Evolutionary conservation across 768 basidiomycete genomes (phyloP), one percentile per base, ranked within the genome.

Genomic region (Mycena belliarum): DNA sequence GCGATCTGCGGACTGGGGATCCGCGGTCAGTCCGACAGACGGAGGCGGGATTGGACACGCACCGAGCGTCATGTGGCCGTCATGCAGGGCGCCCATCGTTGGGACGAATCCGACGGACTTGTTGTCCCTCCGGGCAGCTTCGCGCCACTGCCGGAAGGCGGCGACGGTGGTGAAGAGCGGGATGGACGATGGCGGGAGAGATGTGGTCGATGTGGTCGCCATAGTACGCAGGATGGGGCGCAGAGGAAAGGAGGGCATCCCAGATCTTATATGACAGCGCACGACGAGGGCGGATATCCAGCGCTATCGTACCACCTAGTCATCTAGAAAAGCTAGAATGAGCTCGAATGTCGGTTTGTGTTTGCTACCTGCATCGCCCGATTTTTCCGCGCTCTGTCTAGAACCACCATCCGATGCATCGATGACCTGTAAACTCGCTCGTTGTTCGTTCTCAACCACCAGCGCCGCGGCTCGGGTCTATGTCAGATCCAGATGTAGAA

Each of bases 11-110:
- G 23, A 98, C 96, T 98, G 56, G 45, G 41, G 32, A 12, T n/a
- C n/a, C n/a, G 29, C 29, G 29, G 29, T 32, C 29, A 32, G 29
- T 32, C 6, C 29, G 29, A 32, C 12, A 32, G 6, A 6, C 12
- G 29, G 12, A 32, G 7, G 29, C 29, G 38, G 49, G 48, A n/a
- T 26, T 33, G 14, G 26, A 55, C 26, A 60, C 66, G 86, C 64
- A 97, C 96, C 91, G 33, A 99, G 86, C 51, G 90, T 84, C 41
- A 98, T 77, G 70, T 98, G 97, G 1, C 97, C 97, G 10, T 89
- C 86, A 69, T 99, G 97, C 41, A 99, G 74, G 2, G 96, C 96
- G 21, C 96, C 96, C 96, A 98, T 98, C 12, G 97, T 99, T 0
- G 97, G 84, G n/a, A 99, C 94, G 57, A 91, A 92, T 0, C 97